Evolutionary conservation across 192 early-diverging fungal genomes (phyloP), one percentile per base, ranked within the genome.

Genomic region (Pilobolus umbonatus): DNA sequence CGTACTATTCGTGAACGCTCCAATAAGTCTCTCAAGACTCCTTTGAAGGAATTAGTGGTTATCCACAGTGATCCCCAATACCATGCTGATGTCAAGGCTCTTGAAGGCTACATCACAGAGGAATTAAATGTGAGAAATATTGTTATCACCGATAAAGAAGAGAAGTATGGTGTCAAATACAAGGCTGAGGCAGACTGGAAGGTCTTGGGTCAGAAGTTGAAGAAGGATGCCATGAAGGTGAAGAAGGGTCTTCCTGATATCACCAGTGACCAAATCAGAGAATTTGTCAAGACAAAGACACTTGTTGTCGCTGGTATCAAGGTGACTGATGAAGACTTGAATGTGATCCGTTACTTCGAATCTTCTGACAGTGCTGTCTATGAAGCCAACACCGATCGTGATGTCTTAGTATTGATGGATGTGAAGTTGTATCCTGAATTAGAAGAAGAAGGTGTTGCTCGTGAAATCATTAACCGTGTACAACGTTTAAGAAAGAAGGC

Each of bases 401-500:
- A 93, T 47, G 89, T 89, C 6, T 71, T 99, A 22, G 87, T 97
- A 48, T 80, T 99, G 60, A 67, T 99, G 64, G 93, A 98, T 71
- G 77, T 77, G 21, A 84, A 85, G 60, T 61, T 84, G n/a, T 90
- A 94, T 67, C 73, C 85, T 36, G 84, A 84, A 51, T 74, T 99
- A 36, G 79, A 92, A 60, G 82, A 91, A 55, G 95, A 98, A 73
- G 93, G 92, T 31, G 61, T 87, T 43, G 96, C 96, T 11, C 85
- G 96, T 45, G 96, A 99, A 78, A 68, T 99, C 51, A 85, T 98
- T 57, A 99, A 99, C 85, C 86, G 96, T 62, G 88, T 96, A 12
- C 96, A 99, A 79, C 82, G 92, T 55, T 68, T 95, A 60, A 84
- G 96, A 65, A 99, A 99, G 80, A 94, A 99, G 89, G 93, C 90